Conservation (phyloP, 192 early-diverging fungal genomes). For the Backusella westeae region DNA sequence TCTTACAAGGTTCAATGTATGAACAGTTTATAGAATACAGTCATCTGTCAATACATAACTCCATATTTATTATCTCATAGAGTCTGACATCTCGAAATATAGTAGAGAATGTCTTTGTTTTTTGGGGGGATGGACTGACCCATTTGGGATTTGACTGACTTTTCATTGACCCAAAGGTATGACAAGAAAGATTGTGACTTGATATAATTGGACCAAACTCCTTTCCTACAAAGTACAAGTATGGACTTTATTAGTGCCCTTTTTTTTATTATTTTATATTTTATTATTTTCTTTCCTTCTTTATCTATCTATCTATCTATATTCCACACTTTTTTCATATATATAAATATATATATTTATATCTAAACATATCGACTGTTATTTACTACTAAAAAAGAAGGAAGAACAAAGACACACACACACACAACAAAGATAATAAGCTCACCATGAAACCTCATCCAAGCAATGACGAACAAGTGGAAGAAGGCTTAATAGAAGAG, state of each 20-base stretch:
- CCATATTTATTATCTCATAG: not conserved
- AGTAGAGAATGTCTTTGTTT: not conserved
- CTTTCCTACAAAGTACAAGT: not conserved
- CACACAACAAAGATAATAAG: not conserved
- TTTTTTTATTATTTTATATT: not conserved
- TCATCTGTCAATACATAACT: not conserved
- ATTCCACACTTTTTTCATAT: not conserved
- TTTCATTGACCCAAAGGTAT: not conserved
- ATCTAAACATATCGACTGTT: not conserved
- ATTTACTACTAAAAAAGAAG: not conserved
- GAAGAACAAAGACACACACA: not conserved
- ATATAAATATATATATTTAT: not conserved
- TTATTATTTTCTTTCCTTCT: not conserved
- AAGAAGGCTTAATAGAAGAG: conserved; percentile 19
- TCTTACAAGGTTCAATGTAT: not conserved
- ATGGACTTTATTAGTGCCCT: conserved; percentile 1
- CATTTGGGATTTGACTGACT: not conserved
- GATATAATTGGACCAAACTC: conserved; percentile 1
- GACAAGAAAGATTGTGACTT: not conserved
- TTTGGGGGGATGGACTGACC: not conserved
- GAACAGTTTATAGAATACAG: not conserved
- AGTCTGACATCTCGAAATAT: not conserved
- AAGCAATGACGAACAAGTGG: conserved; percentile 1
- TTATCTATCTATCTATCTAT: not conserved
- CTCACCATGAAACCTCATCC: conserved; percentile 1